phyloP scores from a whole-genome alignment of 148 eudicot genomes.

The Bassia scoparia region DNA sequence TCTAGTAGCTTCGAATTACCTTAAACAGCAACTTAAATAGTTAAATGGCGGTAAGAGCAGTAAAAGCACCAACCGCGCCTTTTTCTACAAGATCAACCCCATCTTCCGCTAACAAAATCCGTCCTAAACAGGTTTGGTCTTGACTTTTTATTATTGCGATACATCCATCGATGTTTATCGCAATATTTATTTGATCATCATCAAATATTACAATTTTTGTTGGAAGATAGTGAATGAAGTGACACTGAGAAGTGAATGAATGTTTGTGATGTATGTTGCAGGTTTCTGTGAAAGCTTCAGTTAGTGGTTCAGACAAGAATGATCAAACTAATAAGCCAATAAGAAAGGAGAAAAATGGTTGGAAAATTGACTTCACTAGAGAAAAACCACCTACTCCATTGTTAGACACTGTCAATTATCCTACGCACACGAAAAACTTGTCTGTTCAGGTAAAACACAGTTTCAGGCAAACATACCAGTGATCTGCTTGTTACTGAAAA shows the following conservation, averaged over 20 bases:
- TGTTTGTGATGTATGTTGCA: conserved; percentile 25
- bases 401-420: conserved; percentile 60
- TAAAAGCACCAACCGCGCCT: background rate
- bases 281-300: conserved; percentile 38
- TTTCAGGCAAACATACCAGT: too few species aligned
- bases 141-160: too few species aligned
- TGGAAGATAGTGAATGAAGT: too few species aligned
- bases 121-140: conserved; percentile 1
- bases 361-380: conserved; percentile 55
- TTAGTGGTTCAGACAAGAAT: conserved; percentile 29
- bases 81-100: background rate
- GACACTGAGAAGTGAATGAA: too few species aligned
- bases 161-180: too few species aligned
- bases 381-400: conserved; percentile 65
- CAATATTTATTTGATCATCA: too few species aligned
- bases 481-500: too few species aligned
- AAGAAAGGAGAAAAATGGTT: conserved; percentile 33
- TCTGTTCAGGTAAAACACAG: conserved; percentile 45
- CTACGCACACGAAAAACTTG: conserved; percentile 60
- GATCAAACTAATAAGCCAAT: conserved; percentile 33
- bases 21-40: too few species aligned
- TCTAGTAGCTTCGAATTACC: too few species aligned
- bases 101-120: background rate
- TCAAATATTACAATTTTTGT: too few species aligned
- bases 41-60: conserved; percentile 5